Conservation (phyloP, 225 moss, liverwort and hornwort genomes). For the Antitrichia curtipendula region DNA sequence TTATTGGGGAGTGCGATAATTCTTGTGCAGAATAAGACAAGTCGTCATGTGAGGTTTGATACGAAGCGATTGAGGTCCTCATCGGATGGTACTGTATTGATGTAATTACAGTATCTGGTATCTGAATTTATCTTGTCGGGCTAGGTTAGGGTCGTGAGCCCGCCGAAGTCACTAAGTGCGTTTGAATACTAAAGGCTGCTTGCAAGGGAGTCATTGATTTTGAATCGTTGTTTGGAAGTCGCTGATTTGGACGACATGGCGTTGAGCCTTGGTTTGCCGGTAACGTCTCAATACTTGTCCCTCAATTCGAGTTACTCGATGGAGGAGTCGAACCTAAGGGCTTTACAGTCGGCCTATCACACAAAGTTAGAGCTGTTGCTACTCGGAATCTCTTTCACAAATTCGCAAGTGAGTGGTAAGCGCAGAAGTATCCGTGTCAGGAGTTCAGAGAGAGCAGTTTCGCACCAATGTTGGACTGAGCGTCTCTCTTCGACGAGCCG, state of each 20-base stretch:
- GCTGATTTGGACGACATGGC: slow-evolving; percentile 9
- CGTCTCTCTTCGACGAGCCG: neutral
- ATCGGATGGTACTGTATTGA: neutral
- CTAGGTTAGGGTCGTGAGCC: neutral
- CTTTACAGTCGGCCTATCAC: neutral
- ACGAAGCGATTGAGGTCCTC: neutral
- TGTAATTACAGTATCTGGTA: neutral
- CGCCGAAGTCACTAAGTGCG: neutral
- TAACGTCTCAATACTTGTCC: neutral
- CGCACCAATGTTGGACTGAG: neutral
- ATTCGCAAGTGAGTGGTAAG: neutral
- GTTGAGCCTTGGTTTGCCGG: neutral
- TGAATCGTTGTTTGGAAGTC: neutral
- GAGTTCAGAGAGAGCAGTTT: neutral
- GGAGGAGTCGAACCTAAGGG: neutral
- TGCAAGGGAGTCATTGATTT: neutral
- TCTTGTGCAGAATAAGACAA: neutral
- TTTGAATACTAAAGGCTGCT: neutral
- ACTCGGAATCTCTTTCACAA: neutral
- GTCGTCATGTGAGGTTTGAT: neutral
- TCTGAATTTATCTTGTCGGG: neutral
- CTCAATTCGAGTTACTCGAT: neutral
- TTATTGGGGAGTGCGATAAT: neutral
- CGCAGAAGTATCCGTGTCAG: neutral
- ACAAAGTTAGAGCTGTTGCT: neutral